A percentile compares a stretch with the other conserved stretches of the same genome.
These are phyloP conservation scores for Cryptosporidium andersoni DNA, from an alignment of 169 alveolate species.

Conservation along the genomic window DNA sequence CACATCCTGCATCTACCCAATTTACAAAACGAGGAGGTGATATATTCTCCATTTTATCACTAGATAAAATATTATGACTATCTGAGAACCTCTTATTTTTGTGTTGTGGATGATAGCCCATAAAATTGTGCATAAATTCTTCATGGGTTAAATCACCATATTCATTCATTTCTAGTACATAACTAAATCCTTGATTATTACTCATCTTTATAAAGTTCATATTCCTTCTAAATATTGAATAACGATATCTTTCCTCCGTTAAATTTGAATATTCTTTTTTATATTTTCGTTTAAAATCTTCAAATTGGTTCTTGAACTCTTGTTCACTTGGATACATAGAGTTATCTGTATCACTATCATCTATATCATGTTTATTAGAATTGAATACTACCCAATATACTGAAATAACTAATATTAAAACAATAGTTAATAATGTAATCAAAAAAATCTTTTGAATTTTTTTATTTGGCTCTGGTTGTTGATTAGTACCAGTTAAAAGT, in stretches of 20 bases:
- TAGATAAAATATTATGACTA: constrained; percentile 1
- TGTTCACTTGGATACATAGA: constrained; percentile 4
- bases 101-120: constrained; percentile 56
- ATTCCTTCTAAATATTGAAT: constrained; percentile 69
- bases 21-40: constrained; percentile 69
- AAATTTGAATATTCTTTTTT: constrained; percentile 55
- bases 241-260: constrained; percentile 67
- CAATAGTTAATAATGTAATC: constrained; percentile 24
- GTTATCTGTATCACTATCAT: constrained; percentile 19
- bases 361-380: constrained; percentile 19
- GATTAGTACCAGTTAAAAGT: constrained; percentile 48
- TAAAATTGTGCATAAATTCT: constrained; percentile 67
- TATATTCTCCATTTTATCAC: background rate
- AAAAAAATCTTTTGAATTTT: constrained; percentile 18
- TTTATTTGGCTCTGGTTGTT: constrained; percentile 55
- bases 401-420: constrained; percentile 17
- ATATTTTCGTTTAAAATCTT: constrained; percentile 52
- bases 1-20: constrained; percentile 76
- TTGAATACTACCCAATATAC: constrained; percentile 9
- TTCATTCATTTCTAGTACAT: constrained; percentile 72
- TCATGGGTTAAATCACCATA: constrained; percentile 75
- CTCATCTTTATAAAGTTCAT: constrained; percentile 56
- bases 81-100: background rate
- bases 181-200: constrained; percentile 72
- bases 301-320: constrained; percentile 20